Conservation (phyloP, 2,329 filamentous ascomycete genomes). For the Chrysoporthe austroafricana region DNA sequence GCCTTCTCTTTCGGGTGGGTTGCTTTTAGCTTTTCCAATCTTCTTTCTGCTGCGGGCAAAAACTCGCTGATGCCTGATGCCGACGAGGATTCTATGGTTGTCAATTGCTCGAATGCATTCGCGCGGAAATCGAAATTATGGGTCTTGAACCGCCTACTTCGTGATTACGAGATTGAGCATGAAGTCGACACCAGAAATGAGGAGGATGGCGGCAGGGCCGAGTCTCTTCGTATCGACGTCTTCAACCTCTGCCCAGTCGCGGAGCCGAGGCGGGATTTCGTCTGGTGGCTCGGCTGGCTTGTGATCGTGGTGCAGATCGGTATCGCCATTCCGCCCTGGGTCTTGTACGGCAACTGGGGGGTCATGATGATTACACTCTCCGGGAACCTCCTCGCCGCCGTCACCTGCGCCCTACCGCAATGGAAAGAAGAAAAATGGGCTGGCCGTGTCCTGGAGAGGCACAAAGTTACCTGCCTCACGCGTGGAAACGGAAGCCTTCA, state of each 20-base stretch:
- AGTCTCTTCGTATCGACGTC: slow-evolving; percentile 11
- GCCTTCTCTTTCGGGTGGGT: slow-evolving; percentile 21
- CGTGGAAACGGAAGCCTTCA: slow-evolving; percentile 3
- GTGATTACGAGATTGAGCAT: slow-evolving; percentile 3
- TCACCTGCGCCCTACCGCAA: neutral
- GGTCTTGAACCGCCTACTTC: neutral
- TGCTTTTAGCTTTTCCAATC: slow-evolving; percentile 11
- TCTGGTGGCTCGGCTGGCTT: slow-evolving; percentile 11
- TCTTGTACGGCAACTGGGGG: neutral
- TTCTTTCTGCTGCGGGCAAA: slow-evolving; percentile 6
- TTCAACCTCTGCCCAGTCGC: neutral
- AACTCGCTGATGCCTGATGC: slow-evolving; percentile 8
- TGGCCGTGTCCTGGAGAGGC: neutral
- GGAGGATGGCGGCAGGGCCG: neutral
- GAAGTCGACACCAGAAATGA: neutral
- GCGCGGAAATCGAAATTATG: neutral
- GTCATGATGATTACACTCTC: neutral
- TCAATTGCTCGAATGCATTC: slow-evolving; percentile 1
- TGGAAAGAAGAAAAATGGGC: slow-evolving; percentile 13
- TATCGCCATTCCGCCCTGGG: slow-evolving; percentile 4
- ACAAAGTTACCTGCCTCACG: slow-evolving; percentile 10
- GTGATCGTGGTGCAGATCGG: neutral
- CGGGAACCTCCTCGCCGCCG: slow-evolving; percentile 1
- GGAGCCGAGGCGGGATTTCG: neutral
- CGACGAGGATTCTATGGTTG: neutral